Conservation (phyloP, 2,329 filamentous ascomycete genomes). For the Chaetothyriales sp. region DNA sequence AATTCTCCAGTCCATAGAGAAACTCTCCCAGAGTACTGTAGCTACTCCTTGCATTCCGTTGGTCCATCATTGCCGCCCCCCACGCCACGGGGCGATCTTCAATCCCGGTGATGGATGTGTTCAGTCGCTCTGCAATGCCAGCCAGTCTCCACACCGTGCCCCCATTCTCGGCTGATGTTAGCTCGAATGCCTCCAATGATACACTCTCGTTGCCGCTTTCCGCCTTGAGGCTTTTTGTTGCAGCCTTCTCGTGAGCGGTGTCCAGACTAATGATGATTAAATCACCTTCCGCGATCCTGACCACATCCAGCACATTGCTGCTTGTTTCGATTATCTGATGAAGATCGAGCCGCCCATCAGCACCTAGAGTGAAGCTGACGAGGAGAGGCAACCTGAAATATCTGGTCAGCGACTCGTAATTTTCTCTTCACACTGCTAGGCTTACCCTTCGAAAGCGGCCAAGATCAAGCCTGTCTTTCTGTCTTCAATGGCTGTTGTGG, state of each 20-base stretch:
- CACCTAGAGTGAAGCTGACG: constrained; percentile 47
- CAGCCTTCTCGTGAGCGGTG: constrained; percentile 35
- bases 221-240: constrained; percentile 25
- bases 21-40: constrained; percentile 16
- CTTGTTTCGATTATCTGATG: constrained; percentile 39
- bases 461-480: constrained; percentile 19
- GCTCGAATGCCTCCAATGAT: background rate
- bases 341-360: constrained; percentile 36
- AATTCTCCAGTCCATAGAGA: constrained; percentile 26
- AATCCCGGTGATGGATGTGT: background rate
- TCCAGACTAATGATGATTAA: constrained; percentile 36
- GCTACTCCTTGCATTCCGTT: background rate
- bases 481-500: background rate
- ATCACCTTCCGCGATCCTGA: constrained; percentile 4
- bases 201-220: background rate
- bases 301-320: constrained; percentile 52
- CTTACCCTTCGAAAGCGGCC: constrained; percentile 46
- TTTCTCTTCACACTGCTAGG: constrained; percentile 2
- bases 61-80: background rate
- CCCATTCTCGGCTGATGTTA: background rate
- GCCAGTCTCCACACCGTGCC: background rate
- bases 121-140: background rate
- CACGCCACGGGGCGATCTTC: background rate
- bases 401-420: constrained; percentile 22
- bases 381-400: constrained; percentile 49